phyloP scores from a whole-genome alignment of 371 early-diverging fungal species.

The Rhizopus stolonifer region DNA sequence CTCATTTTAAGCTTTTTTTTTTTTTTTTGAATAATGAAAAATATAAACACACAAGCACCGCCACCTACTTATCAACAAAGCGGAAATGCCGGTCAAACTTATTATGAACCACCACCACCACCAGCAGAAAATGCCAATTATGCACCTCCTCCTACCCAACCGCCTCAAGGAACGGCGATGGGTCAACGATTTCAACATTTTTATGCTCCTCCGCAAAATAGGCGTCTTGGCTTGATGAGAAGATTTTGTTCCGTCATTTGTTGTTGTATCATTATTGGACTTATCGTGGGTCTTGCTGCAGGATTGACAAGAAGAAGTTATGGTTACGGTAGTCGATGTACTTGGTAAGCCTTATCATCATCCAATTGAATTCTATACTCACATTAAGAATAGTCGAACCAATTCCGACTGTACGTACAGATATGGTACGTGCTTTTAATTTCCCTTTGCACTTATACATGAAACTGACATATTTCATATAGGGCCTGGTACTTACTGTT shows the following conservation, averaged over 20 bases:
- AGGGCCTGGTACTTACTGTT: slow-evolving; percentile 10
- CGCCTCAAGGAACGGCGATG: slow-evolving; percentile 9
- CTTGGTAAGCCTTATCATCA: slow-evolving; percentile 11
- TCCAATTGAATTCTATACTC: too few species aligned
- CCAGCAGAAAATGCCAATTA: not conserved
- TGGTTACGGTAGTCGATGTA: slow-evolving; percentile 5
- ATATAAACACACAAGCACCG: not conserved
- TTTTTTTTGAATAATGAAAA: not conserved
- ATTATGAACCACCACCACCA: slow-evolving; percentile 22
- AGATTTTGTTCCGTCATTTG: slow-evolving; percentile 24
- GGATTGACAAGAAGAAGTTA: slow-evolving; percentile 22
- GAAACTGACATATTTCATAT: too few species aligned
- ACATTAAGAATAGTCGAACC: slow-evolving; percentile 5
- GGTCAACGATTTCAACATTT: slow-evolving; percentile 11
- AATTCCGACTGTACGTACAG: slow-evolving; percentile 9
- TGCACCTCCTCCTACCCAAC: slow-evolving; percentile 8
- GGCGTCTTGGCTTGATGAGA: slow-evolving; percentile 20
- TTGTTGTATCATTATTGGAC: slow-evolving; percentile 29
- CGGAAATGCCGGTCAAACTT: slow-evolving; percentile 15
- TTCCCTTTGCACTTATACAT: too few species aligned
- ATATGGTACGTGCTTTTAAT: slow-evolving; percentile 2
- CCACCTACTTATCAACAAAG: slow-evolving; percentile 20
- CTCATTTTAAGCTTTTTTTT: not conserved
- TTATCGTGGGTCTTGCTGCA: slow-evolving; percentile 28
- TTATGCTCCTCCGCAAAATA: slow-evolving; percentile 28